These are phyloP conservation scores for Blastocystis sp. DNA, from an alignment of 352 stramenopile genomes.

Conservation along the genomic window DNA sequence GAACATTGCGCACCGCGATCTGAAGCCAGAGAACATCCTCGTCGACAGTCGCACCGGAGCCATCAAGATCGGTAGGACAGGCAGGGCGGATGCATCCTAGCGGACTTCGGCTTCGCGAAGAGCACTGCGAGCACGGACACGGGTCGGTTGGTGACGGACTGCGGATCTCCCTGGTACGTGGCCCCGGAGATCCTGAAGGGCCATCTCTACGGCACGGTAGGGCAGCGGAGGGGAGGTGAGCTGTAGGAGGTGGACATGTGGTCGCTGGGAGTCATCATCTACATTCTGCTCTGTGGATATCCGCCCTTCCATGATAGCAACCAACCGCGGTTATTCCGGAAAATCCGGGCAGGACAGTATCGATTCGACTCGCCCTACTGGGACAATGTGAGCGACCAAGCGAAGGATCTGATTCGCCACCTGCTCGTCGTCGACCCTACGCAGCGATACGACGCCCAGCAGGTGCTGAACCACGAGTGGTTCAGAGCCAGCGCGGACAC, in stretches of 20 bases:
- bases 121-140: slow-evolving; percentile 70
- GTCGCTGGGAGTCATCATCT: slow-evolving; percentile 85
- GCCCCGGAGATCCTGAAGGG: slow-evolving; percentile 83
- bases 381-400: slow-evolving; percentile 81
- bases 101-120: slow-evolving; percentile 79
- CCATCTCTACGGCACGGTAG: slow-evolving; percentile 72
- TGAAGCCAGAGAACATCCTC: slow-evolving; percentile 81
- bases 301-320: slow-evolving; percentile 80
- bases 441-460: slow-evolving; percentile 61
- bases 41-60: slow-evolving; percentile 68
- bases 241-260: slow-evolving; percentile 80
- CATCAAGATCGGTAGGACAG: slow-evolving; percentile 50
- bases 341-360: slow-evolving; percentile 80
- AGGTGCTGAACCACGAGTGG: slow-evolving; percentile 77
- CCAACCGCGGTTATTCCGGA: slow-evolving; percentile 76
- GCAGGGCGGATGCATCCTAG: slow-evolving; percentile 63
- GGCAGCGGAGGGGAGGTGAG: not conserved
- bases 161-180: slow-evolving; percentile 77
- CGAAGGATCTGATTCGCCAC: slow-evolving; percentile 75
- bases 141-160: slow-evolving; percentile 62
- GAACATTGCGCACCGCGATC: slow-evolving; percentile 81
- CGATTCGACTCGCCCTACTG: slow-evolving; percentile 83
- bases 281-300: slow-evolving; percentile 85
- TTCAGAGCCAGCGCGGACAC: slow-evolving; percentile 67
- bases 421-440: slow-evolving; percentile 64